Base-by-base conservation (phyloP, 2,329 filamentous ascomycete species). In the Colletotrichum acutatum region DNA sequence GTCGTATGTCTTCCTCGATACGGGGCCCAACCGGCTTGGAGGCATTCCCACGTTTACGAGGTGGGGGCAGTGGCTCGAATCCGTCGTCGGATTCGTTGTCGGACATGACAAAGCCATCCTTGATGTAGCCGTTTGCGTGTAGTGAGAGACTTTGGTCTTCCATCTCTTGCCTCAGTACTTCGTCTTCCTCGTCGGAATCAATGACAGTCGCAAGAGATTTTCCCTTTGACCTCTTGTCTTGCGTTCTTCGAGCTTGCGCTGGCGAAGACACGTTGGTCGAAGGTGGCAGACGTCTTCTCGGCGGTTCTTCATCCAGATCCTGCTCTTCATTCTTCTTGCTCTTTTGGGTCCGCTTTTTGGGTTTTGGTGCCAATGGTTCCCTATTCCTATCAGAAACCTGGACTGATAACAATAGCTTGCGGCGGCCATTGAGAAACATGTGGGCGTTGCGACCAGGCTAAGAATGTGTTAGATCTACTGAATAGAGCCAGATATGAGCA, bases 231-330 rank as follows among this genome's bases (percentile, higher is more conserved):
- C 82, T 84, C 60, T 76, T 82, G 22, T 66, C 64, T 26, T 66
- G 73, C 5, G 59, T 66, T 22, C 60, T 62, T 22, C 64, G 54
- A 14, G 28, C 71, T 56, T 75, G 72, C 12, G 74, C 76, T 3
- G 89, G 89, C 1, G 89, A 90, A 1, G 89, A 90, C 8, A 90
- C 84, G 62, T 89, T 81, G 1, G 87, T 87, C 5, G 85, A 84
- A 9, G 81, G 82, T 9, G 84, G 79, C 28, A 75, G 56, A 37
- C 62, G 71, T 76, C 76, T 49, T n/a, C 19, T 57, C 64, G 72
- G 32, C 72, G 26, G 46, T 72, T 69, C 58, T 58, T 74, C 49
- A 67, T 73, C 66, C 68, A 79, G 52, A 74, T 81, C 60, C 75
- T 76, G 69, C 34, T 82, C 76, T 72, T 82, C 77, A 53, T 81